phyloP scores from a whole-genome alignment of 2,329 filamentous ascomycete genomes.

The Penicillium sp. region DNA sequence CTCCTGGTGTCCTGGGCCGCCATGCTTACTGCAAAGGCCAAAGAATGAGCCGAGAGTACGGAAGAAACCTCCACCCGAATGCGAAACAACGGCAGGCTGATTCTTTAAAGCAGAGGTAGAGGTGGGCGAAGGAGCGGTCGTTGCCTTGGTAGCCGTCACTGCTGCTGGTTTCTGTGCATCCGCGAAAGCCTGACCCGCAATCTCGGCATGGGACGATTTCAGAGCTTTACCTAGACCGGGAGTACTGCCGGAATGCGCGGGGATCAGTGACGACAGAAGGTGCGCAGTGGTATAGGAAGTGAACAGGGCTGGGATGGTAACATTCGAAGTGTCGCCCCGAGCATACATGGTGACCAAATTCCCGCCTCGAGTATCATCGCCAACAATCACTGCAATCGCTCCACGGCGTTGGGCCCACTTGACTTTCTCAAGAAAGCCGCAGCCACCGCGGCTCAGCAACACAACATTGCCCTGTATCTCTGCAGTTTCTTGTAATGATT shows the following conservation, averaged over 20 bases:
- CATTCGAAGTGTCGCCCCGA: conserved; percentile 91
- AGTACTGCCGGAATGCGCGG: conserved; percentile 67
- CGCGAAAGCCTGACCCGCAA: conserved; percentile 27
- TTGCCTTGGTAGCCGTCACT: conserved; percentile 35
- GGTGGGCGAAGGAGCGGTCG: conserved; percentile 41
- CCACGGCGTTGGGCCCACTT: conserved; percentile 95
- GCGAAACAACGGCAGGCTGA: conserved; percentile 19
- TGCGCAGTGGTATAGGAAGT: conserved; percentile 94
- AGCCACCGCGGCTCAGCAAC: conserved; percentile 86
- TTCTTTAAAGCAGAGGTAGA: conserved; percentile 25
- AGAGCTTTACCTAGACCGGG: conserved; percentile 62
- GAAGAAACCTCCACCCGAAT: conserved; percentile 42
- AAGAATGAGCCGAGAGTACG: conserved; percentile 50
- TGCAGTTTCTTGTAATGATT: conserved; percentile 85
- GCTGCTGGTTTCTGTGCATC: conserved; percentile 27
- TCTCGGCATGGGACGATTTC: conserved; percentile 54
- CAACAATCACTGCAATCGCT: conserved; percentile 86
- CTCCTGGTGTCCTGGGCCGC: conserved; percentile 35
- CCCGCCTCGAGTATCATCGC: conserved; percentile 87
- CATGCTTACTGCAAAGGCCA: conserved; percentile 43
- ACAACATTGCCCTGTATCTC: conserved; percentile 95
- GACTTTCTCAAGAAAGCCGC: conserved; percentile 94
- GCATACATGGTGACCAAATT: conserved; percentile 97
- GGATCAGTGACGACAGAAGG: conserved; percentile 83
- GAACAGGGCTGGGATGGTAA: conserved; percentile 92